These are phyloP conservation scores for Pyricularia pennisetigena DNA, from an alignment of 2,329 filamentous ascomycete genomes.

Conservation along the genomic window DNA sequence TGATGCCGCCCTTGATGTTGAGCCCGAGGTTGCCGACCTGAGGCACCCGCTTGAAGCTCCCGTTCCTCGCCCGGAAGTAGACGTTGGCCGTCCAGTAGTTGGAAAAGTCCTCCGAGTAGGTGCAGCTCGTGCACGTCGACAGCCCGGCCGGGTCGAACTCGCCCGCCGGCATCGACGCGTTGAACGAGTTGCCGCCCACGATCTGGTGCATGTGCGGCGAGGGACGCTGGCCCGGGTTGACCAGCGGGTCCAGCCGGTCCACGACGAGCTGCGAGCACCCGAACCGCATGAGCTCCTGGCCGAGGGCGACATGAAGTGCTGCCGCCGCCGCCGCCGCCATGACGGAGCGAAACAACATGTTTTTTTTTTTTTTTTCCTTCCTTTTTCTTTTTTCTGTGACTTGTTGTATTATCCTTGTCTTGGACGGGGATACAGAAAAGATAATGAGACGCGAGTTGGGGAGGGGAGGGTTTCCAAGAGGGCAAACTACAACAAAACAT, in stretches of 20 bases:
- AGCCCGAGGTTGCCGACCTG: slow-evolving; percentile 10
- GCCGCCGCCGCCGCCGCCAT: slow-evolving; percentile 15
- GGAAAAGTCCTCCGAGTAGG: slow-evolving; percentile 20
- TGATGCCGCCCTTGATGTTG: slow-evolving; percentile 10
- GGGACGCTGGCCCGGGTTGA: slow-evolving; percentile 9
- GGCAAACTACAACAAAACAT: background rate
- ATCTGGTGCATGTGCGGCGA: slow-evolving; percentile 23
- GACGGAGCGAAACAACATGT: slow-evolving; percentile 18
- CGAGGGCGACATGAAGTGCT: slow-evolving; percentile 13
- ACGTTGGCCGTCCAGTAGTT: slow-evolving; percentile 20
- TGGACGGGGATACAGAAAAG: background rate
- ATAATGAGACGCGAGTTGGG: background rate
- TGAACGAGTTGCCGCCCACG: slow-evolving; percentile 34
- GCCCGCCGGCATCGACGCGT: slow-evolving; percentile 29
- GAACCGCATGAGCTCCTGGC: slow-evolving; percentile 25
- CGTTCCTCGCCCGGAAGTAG: slow-evolving; percentile 11
- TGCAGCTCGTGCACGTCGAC: slow-evolving; percentile 11
- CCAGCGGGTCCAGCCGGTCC: slow-evolving; percentile 16
- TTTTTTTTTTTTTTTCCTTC: too few species aligned
- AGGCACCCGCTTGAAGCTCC: slow-evolving; percentile 10
- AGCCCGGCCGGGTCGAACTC: slow-evolving; percentile 12
- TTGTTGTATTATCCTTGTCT: background rate
- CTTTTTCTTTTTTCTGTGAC: too few species aligned
- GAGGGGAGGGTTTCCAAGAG: too few species aligned
- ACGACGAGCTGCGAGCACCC: slow-evolving; percentile 24